phyloP scores from a whole-genome alignment of 768 basidiomycete genomes.

The Suillus ampliporus region DNA sequence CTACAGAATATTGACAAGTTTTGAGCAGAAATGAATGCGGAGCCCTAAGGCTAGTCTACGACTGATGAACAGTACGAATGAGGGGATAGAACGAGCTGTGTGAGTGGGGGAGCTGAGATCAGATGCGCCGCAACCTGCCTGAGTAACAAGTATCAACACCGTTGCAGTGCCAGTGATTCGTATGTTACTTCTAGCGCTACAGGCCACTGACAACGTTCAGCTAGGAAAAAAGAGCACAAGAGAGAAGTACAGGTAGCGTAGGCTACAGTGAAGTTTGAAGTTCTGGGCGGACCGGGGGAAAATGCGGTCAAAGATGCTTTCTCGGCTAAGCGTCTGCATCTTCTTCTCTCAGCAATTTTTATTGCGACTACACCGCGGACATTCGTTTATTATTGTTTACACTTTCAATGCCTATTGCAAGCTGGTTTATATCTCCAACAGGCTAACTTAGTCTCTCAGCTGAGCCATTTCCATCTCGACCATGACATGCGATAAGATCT shows the following conservation, averaged over 20 bases:
- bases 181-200: neutral
- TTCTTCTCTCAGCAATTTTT: neutral
- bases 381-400: neutral
- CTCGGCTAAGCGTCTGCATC: neutral
- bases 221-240: neutral
- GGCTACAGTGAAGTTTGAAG: neutral
- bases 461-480: no score
- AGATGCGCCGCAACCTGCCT: neutral
- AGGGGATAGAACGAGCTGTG: conserved; percentile 14
- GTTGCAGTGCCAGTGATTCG: neutral
- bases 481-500: no score
- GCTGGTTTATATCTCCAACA: neutral
- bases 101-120: conserved; percentile 13
- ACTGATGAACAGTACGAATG: neutral
- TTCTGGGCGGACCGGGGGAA: conserved; percentile 1
- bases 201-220: neutral
- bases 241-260: neutral
- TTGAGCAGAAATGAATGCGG: conserved; percentile 11
- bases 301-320: neutral
- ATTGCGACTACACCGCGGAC: neutral
- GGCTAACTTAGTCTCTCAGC: no score
- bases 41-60: conserved; percentile 17
- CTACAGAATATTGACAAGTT: conserved; percentile 7
- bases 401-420: neutral
- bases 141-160: conserved; percentile 16